Evolutionary conservation across 441 rosid species (phyloP).

Genomic region (Erodium chrysanthum): DNA sequence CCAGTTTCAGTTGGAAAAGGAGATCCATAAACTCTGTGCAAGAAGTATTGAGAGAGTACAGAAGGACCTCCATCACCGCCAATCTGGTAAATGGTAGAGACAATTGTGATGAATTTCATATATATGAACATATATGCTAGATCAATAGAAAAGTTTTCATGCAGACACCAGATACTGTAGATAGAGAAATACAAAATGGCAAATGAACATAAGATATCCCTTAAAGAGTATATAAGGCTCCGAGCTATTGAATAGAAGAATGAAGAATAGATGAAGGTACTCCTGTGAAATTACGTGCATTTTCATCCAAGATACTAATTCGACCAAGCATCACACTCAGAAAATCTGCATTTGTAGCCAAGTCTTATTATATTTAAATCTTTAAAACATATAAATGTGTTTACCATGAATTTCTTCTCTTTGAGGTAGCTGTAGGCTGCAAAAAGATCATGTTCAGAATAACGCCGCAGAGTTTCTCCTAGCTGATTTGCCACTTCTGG

Average conservation of each 20-base stretch:
- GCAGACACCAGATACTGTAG: not conserved
- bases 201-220: not conserved
- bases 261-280: not conserved
- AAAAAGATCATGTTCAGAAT: constrained; percentile 89
- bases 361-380: constrained; percentile 8
- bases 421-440: constrained; percentile 92
- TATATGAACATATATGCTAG: not conserved
- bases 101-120: constrained; percentile 2
- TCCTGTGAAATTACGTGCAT: not conserved
- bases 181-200: not conserved
- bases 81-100: constrained; percentile 43
- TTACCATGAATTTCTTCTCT: constrained; percentile 81
- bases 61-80: constrained; percentile 80
- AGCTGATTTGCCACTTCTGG: constrained; percentile 55
- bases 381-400: constrained; percentile 17
- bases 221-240: not conserved
- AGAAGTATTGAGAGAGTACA: constrained; percentile 67
- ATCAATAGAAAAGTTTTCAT: constrained; percentile 5
- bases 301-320: not conserved
- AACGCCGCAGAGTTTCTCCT: constrained; percentile 69
- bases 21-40: constrained; percentile 65
- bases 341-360: constrained; percentile 6
- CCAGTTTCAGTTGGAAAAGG: constrained; percentile 78
- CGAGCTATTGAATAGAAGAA: not conserved
- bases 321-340: not conserved